Evolutionary conservation across 2,329 filamentous ascomycete genomes (phyloP), one percentile per base, ranked within the genome.

Genomic region (Cladosporium oxysporum): DNA sequence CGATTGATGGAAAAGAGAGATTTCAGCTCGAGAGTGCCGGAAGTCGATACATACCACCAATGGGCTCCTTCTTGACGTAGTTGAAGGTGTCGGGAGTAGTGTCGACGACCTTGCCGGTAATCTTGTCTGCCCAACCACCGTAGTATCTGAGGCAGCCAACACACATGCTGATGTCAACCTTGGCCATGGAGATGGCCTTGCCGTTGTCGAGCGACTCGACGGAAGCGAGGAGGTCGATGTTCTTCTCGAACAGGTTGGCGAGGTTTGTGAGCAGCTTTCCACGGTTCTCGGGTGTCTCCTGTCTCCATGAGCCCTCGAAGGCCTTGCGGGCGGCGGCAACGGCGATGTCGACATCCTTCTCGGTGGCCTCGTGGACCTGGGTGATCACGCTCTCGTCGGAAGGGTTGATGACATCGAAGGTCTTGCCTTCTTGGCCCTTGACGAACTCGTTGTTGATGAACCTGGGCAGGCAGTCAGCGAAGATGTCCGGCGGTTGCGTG

Each of bases 381-480:
- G 66, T 67, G 49, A 73, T 74, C 78, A 66, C 79, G 71, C 81
- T 75, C 50, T 77, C 76, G 8, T 78, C 80, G 26, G 31, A 52
- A 28, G 28, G 74, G 82, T 68, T 61, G 26, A 58, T 58, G n/a
- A 41, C 31, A 41, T 29, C 23, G 37, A 49, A 50, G 11, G 84
- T 84, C 75, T 83, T 87, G 66, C 88, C 87, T 72, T 86, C 83
- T 62, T 91, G 87, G 76, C 91, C 93, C 96, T 93, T 65, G 96
- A 85, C 49, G 92, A 89, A 84, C 75, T 92, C 88, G 69, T 92
- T 92, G 81, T 91, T 90, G 80, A 93, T 92, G 78, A 92, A 93
- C 12, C 93, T 83, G n/a, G 91, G 90, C 52, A 86, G 90, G 90
- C 79, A 92, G 89, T 97, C 93, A 66, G 96, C 88, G 23, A 92